Conservation (phyloP, 768 basidiomycete species). For the Suillus lakei region DNA sequence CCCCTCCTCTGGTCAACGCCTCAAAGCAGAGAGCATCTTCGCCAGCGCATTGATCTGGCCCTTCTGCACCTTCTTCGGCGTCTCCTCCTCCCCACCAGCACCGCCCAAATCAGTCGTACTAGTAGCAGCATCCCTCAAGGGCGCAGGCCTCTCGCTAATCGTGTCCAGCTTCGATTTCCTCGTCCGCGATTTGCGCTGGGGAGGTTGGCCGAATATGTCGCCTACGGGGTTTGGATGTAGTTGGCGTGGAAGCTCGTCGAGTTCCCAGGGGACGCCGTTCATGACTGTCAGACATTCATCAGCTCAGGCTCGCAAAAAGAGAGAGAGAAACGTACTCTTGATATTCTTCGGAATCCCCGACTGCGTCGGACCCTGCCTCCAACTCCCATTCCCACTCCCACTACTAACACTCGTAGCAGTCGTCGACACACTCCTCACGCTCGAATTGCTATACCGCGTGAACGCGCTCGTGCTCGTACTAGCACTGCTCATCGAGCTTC, state of each 20-base stretch:
- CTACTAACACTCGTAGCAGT: conserved; percentile 81
- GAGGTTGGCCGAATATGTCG: conserved; percentile 61
- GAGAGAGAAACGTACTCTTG: conserved; percentile 70
- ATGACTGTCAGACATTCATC: too few species aligned
- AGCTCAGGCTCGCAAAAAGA: too few species aligned
- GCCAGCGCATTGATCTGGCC: conserved; percentile 89
- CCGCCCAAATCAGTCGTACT: conserved; percentile 74
- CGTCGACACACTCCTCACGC: conserved; percentile 75
- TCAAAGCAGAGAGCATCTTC: conserved; percentile 87
- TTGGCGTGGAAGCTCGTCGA: conserved; percentile 70
- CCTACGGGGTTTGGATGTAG: conserved; percentile 63
- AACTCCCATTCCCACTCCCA: conserved; percentile 63
- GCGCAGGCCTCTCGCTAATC: conserved; percentile 69
- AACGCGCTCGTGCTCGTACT: conserved; percentile 74
- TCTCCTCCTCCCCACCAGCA: conserved; percentile 47
- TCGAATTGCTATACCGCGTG: conserved; percentile 75
- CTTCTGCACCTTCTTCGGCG: conserved; percentile 81
- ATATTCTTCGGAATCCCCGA: conserved; percentile 75
- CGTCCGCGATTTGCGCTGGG: conserved; percentile 66
- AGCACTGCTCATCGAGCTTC: conserved; percentile 75
- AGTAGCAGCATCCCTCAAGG: conserved; percentile 61
- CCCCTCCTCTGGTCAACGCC: conserved; percentile 47
- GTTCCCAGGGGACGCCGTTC: conserved; percentile 78
- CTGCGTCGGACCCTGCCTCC: conserved; percentile 32
- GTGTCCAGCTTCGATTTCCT: conserved; percentile 73